Evolutionary conservation across 108 stramenopile species (phyloP), one percentile per base, ranked within the genome.

Genomic region (Pseudonitzschia multiseries): DNA sequence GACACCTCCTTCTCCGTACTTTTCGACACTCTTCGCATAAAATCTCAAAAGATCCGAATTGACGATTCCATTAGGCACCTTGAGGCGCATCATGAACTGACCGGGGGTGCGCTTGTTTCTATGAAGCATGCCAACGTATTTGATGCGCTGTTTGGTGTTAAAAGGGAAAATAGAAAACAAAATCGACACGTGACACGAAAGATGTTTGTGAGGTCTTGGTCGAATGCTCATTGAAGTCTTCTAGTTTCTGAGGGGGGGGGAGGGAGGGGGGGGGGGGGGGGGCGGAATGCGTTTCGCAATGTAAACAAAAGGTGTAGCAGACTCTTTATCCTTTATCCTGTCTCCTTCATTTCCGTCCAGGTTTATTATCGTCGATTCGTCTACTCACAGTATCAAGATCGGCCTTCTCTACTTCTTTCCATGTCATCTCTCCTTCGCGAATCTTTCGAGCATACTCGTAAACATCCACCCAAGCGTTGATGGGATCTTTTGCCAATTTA

Each of bases 51-150:
- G 95, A 52, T 95, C 93, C 40, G 91, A 65, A 48, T 86, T 96
- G 71, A 96, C 83, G 48, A 98, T 93, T n/a, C 97, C 97, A 78
- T 96, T 96, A 6, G 97, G 96, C 4, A 96, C 86, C 71, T 88
- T 85, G 59, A 94, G 84, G 1, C 96, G 84, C 92, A 96, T 92
- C 96, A 97, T 95, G 87, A 97, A 97, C 68, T 92, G 91, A 27
- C 97, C 97, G 2, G 97, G 97, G 41, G 95, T 96, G 22, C 94
- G 89, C 82, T 96, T 97, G 61, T 81, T 75, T 48, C 97, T 82
- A 80, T 96, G 95, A 26, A 97, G 86, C 84, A 97, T 87, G 42
- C 97, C 97, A 5, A 91, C 96, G 77, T 83, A 97, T 83, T 97
- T 97, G 9, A 97, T 76, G 4, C 97, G 85, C 79, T 90, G 65